These are phyloP conservation scores for Komagataella phaffii DNA, from an alignment of 805 yeast genomes.

Conservation along the genomic window DNA sequence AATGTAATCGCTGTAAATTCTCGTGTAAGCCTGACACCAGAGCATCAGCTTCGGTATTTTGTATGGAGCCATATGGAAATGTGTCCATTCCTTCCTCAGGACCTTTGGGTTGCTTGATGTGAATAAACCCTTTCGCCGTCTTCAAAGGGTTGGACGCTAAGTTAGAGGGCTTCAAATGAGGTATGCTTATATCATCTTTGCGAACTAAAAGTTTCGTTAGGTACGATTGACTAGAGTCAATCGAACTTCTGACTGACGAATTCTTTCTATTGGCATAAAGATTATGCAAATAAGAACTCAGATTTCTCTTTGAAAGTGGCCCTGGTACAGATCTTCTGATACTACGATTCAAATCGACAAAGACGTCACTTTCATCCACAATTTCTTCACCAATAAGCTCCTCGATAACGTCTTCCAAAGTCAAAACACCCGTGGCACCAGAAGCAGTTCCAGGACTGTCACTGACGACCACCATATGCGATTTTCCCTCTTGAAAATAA, in stretches of 20 bases:
- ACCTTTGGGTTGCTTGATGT: slow-evolving; percentile 29
- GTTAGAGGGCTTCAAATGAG: slow-evolving; percentile 37
- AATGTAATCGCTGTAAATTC: slow-evolving; percentile 10
- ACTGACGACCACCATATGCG: slow-evolving; percentile 92
- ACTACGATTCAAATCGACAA: slow-evolving; percentile 78
- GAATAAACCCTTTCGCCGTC: slow-evolving; percentile 51
- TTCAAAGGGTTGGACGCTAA: slow-evolving; percentile 60
- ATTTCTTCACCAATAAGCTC: slow-evolving; percentile 96
- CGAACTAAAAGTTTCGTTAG: slow-evolving; percentile 1
- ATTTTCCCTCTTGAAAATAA: slow-evolving; percentile 95
- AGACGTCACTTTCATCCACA: slow-evolving; percentile 92
- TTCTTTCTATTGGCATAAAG: slow-evolving; percentile 20
- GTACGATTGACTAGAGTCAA: slow-evolving; percentile 13
- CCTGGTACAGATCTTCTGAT: slow-evolving; percentile 71
- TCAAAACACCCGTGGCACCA: slow-evolving; percentile 85
- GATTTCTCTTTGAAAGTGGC: slow-evolving; percentile 56
- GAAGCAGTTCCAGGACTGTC: slow-evolving; percentile 64
- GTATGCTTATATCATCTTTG: not conserved
- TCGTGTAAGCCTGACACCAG: slow-evolving; percentile 19
- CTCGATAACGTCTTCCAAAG: slow-evolving; percentile 95
- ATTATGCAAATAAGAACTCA: slow-evolving; percentile 55
- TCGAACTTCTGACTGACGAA: slow-evolving; percentile 26
- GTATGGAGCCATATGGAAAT: slow-evolving; percentile 14
- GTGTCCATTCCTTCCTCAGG: slow-evolving; percentile 1
- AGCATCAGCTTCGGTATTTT: slow-evolving; percentile 30